Evolutionary conservation across 495 filamentous ascomycete species (phyloP).

Genomic region (Aspergillus sclerotioniger): DNA sequence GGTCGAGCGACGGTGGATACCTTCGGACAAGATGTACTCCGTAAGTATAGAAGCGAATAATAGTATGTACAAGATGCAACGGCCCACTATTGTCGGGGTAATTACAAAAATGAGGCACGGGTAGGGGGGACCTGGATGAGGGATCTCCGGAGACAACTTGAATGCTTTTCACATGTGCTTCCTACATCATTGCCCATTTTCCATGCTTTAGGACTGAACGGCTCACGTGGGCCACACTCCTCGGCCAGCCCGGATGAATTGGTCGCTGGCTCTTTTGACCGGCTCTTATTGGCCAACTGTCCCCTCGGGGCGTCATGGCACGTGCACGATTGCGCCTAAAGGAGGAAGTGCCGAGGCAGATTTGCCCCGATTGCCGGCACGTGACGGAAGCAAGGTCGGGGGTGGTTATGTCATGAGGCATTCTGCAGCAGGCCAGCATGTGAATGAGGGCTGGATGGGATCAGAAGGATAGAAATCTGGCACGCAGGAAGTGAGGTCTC

Average conservation of each 20-base stretch:
- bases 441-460: neutral
- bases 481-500: too few relatives aligned
- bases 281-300: slow-evolving; percentile 13
- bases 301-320: slow-evolving; percentile 29
- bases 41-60: neutral
- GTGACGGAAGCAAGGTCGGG: neutral
- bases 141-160: slow-evolving; percentile 6
- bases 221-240: slow-evolving; percentile 4
- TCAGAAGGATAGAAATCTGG: too few relatives aligned
- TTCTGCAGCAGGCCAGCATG: neutral
- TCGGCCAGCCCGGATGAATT: neutral
- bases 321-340: neutral
- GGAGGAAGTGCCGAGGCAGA: neutral
- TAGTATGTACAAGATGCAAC: neutral
- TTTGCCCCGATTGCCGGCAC: neutral
- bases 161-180: slow-evolving; percentile 11
- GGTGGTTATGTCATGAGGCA: neutral
- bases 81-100: neutral
- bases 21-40: neutral
- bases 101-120: neutral
- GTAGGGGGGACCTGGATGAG: neutral
- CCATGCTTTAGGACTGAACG: neutral
- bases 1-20: neutral
- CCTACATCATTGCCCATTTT: neutral
- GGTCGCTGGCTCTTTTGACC: neutral